These are phyloP conservation scores for Russula sp. DNA, from an alignment of 768 basidiomycete genomes.

Conservation along the genomic window DNA sequence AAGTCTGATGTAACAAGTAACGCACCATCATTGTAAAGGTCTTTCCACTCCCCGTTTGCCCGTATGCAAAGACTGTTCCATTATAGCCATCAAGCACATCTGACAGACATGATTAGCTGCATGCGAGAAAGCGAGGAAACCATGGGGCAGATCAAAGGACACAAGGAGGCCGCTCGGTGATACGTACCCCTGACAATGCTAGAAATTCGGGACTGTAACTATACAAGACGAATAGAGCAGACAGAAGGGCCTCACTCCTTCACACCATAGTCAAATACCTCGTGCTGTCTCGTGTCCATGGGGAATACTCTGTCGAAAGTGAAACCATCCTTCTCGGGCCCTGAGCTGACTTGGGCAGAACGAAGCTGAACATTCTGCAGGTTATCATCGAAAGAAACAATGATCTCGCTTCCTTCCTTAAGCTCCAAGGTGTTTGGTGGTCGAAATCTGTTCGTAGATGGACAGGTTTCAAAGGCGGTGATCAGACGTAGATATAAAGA, in stretches of 20 bases:
- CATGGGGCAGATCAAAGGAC: background rate
- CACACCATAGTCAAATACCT: conserved; percentile 98
- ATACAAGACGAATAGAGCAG: background rate
- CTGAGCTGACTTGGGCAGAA: conserved; percentile 59
- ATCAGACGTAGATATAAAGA: conserved; percentile 7
- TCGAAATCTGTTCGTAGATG: conserved; percentile 64
- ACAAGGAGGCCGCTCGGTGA: background rate
- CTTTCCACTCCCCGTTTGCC: conserved; percentile 85
- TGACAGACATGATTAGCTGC: conserved; percentile 30
- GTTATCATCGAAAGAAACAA: conserved; percentile 85
- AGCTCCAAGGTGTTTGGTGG: conserved; percentile 89
- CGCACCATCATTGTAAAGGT: conserved; percentile 98
- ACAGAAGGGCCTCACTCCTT: conserved; percentile 70
- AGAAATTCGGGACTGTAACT: conserved; percentile 15
- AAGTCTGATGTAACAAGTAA: background rate
- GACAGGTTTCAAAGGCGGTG: background rate
- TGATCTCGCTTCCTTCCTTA: conserved; percentile 82
- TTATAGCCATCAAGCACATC: conserved; percentile 99
- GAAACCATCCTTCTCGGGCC: conserved; percentile 95
- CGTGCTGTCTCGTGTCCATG: conserved; percentile 82
- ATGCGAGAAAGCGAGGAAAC: conserved; percentile 2
- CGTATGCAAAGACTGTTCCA: conserved; percentile 88
- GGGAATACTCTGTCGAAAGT: conserved; percentile 97
- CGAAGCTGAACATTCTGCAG: conserved; percentile 78
- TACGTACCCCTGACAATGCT: conserved; percentile 83